Conservation (phyloP, 2,329 filamentous ascomycete genomes). For the Falciphora oryzae region DNA sequence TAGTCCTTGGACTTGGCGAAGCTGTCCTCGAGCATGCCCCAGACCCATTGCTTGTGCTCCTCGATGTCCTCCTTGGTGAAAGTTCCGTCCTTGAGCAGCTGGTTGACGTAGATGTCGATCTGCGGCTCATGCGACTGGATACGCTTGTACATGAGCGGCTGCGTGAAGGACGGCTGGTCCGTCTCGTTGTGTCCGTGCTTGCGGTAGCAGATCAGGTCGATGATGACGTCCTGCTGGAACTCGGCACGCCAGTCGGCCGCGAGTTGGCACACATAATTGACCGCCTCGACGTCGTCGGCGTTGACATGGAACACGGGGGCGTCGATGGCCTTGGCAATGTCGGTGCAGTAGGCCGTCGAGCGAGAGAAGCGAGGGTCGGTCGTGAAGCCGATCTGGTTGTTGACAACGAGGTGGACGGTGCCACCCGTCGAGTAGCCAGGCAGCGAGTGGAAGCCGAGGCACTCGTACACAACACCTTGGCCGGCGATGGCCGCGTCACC, state of each 20-base stretch:
- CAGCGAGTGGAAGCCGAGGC: conserved; percentile 92
- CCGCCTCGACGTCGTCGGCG: conserved; percentile 93
- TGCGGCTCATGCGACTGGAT: conserved; percentile 80
- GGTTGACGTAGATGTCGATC: conserved; percentile 85
- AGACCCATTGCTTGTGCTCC: conserved; percentile 99
- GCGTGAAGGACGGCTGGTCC: conserved; percentile 98
- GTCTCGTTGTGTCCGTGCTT: conserved; percentile 99
- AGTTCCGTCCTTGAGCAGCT: conserved; percentile 84
- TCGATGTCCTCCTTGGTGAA: conserved; percentile 98
- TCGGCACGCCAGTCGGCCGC: conserved; percentile 97
- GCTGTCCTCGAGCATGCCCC: conserved; percentile 97
- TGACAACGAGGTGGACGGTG: conserved; percentile 94
- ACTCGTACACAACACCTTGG: conserved; percentile 97
- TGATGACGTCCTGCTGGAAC: conserved; percentile 97
- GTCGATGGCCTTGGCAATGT: conserved; percentile 98
- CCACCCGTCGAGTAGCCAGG: conserved; percentile 96
- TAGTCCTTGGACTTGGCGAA: conserved; percentile 98
- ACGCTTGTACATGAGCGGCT: conserved; percentile 98
- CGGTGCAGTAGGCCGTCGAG: conserved; percentile 97
- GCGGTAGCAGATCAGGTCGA: conserved; percentile 97
- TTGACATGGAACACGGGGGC: conserved; percentile 99
- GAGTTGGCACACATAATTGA: conserved; percentile 97
- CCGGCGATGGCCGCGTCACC: conserved; percentile 96
- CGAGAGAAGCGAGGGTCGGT: conserved; percentile 96
- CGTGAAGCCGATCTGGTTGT: conserved; percentile 99